Percentiles rank a stretch among this genome's conserved stretches.
phyloP scores from a whole-genome alignment of 768 basidiomycete genomes.

The Holtermannia corniformis region DNA sequence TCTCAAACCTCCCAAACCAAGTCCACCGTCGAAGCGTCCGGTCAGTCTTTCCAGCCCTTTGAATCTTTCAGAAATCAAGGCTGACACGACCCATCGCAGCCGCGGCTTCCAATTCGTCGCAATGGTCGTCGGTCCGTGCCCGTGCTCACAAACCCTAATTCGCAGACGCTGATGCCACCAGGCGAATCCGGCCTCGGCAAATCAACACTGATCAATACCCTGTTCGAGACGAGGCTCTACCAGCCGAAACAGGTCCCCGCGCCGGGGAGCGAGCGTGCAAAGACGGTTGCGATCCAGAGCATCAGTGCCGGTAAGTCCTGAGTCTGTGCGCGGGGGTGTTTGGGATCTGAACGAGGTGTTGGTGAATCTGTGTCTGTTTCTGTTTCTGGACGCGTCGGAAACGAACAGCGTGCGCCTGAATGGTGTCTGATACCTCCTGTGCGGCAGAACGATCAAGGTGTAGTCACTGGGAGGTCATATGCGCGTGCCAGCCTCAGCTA shows the following conservation, averaged over 20 bases:
- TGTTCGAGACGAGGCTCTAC: conserved; percentile 95
- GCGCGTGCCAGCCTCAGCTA: too few species aligned
- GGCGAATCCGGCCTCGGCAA: conserved; percentile 93
- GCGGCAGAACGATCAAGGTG: too few species aligned
- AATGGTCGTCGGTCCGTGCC: conserved; percentile 91
- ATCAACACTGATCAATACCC: conserved; percentile 96
- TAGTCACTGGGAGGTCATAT: too few species aligned
- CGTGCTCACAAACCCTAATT: neutral
- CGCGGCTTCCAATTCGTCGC: conserved; percentile 87
- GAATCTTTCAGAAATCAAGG: neutral
- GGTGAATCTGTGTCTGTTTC: neutral
- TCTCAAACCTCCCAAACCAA: conserved; percentile 97
- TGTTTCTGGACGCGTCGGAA: too few species aligned
- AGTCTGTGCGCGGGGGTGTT: too few species aligned
- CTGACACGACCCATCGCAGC: conserved; percentile 12
- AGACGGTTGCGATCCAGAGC: conserved; percentile 95
- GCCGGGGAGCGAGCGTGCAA: conserved; percentile 75
- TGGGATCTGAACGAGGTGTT: neutral
- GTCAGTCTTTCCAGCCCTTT: conserved; percentile 49
- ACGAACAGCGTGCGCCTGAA: too few species aligned
- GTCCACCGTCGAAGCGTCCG: conserved; percentile 96
- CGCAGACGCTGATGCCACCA: conserved; percentile 1
- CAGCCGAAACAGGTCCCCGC: conserved; percentile 73
- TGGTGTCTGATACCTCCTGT: too few species aligned
- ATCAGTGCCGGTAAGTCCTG: conserved; percentile 81